Evolutionary conservation across 768 basidiomycete genomes (phyloP), one percentile per base, ranked within the genome.

Genomic region (Phanerodontia chrysosporium): DNA sequence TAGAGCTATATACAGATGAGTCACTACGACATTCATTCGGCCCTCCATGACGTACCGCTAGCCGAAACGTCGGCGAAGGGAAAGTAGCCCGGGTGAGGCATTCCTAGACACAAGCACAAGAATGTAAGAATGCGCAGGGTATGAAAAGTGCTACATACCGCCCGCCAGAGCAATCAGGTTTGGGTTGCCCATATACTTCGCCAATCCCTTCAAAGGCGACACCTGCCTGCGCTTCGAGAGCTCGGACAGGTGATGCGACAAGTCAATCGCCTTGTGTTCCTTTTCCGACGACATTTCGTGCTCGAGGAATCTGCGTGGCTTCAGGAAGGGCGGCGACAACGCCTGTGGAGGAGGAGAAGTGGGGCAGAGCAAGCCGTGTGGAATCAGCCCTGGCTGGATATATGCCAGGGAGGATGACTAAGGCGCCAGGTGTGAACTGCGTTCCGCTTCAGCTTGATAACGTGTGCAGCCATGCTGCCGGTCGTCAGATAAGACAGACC

Each of bases 171-270:
- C 73, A 52, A 90, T 80, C 8, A 84, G 60, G 10, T 82, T 84
- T 18, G 82, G 80, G 42, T 73, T 74, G 2, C 72, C 73, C 59
- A 78, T 74, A 69, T 87, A 89, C 70, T 83, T 83, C 65, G 83
- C 80, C 28, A 90, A 69, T 44, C 78, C 80, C 70, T 92, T 92
- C 57, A 92, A 73, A 0, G 88, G 85, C 42, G 83, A 86, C 2
- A 72, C 60, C 28, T 65, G 51, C 45, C 88, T 75, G 28, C 78
- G 75, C 56, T 74, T 77, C 2, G 86, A 70, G 21, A 85, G 36
- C 2, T 72, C 67, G n/a, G 85, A 88, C 28, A 92, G 72, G 68
- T 92, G 90, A 66, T 90, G 86, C 22, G 83, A 84, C 46, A 90
- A 74, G 72, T 92, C 87, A 58, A 87, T 74, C 0, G 86, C 78